A percentile compares a stretch with the other conserved stretches of the same genome.
phyloP scores from a whole-genome alignment of 345 rosid species.

The Eucalyptus leucophloia region DNA sequence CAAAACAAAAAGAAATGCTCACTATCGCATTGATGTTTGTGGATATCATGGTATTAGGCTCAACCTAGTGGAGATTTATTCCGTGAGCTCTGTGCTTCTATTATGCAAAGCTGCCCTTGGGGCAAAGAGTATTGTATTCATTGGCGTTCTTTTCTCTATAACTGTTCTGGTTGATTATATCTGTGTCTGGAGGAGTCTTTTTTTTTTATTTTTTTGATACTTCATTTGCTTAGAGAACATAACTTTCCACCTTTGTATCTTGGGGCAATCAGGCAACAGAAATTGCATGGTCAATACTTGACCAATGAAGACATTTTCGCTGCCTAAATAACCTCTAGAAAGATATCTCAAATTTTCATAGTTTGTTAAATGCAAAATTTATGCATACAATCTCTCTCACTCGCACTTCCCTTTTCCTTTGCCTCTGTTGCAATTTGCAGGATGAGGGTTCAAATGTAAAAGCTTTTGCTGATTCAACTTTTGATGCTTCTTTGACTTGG shows the following conservation, averaged over 20 bases:
- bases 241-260: background rate
- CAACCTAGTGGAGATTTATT: background rate
- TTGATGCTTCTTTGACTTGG: constrained; percentile 74
- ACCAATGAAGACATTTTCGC: background rate
- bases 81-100: background rate
- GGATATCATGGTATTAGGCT: background rate
- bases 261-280: background rate
- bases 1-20: background rate
- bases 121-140: background rate
- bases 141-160: background rate
- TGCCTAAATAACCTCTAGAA: background rate
- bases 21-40: background rate
- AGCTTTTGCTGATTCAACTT: constrained; percentile 20
- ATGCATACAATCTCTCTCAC: background rate
- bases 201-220: background rate
- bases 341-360: background rate
- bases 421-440: constrained; percentile 5
- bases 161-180: background rate
- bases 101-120: background rate
- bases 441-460: constrained; percentile 50
- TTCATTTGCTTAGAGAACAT: background rate
- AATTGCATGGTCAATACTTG: background rate
- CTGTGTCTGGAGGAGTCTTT: background rate
- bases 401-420: background rate
- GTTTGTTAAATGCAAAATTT: background rate